Percentiles rank a stretch among this genome's conserved stretches.
Conservation (phyloP, 257 asterid species). For the Anisodus tanguticus region DNA sequence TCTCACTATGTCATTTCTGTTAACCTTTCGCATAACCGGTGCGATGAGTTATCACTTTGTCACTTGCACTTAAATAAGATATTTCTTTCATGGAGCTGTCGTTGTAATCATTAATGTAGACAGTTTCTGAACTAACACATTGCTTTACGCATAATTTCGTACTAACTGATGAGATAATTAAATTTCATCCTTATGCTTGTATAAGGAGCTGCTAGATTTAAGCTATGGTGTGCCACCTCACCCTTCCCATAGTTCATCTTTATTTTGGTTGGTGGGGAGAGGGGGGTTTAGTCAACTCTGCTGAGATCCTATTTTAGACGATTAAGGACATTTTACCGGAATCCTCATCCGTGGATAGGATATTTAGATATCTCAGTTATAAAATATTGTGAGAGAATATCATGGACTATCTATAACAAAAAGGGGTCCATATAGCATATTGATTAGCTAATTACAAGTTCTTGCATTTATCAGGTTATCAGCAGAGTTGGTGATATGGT, state of each 20-base stretch:
- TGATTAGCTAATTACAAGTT: conserved; percentile 1
- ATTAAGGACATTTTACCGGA: not conserved
- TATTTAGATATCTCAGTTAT: not conserved
- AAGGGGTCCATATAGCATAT: not conserved
- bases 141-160: not conserved
- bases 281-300: not conserved
- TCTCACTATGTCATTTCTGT: not conserved
- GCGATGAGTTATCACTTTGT: conserved; percentile 8
- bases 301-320: conserved; percentile 18
- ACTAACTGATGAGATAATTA: not conserved
- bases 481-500: conserved; percentile 79
- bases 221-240: not conserved
- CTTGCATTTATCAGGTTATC: conserved; percentile 55
- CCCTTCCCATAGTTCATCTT: conserved; percentile 1
- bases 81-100: conserved; percentile 22
- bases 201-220: conserved; percentile 25
- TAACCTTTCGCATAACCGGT: not conserved
- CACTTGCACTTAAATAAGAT: not conserved
- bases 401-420: not conserved
- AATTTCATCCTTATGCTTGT: not conserved
- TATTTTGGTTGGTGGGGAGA: not conserved
- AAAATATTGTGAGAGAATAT: not conserved
- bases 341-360: not conserved
- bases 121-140: conserved; percentile 13
- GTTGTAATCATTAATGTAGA: not conserved